These are phyloP conservation scores for Solanum sparsipilum DNA, from an alignment of 257 asterid genomes.

Conservation along the genomic window DNA sequence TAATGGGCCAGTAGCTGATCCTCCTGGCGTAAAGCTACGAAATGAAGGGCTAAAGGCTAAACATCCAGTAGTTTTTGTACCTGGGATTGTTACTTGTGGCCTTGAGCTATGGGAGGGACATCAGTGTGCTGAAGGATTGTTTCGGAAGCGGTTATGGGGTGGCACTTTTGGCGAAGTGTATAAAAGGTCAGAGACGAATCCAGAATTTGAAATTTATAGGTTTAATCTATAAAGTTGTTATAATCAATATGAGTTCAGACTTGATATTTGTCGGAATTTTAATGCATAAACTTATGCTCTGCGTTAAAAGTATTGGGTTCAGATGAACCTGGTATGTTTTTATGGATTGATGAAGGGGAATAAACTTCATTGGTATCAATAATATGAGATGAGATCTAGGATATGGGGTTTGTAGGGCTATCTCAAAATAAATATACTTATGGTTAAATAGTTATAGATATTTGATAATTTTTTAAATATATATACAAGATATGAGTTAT, in stretches of 20 bases:
- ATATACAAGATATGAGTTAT: not conserved
- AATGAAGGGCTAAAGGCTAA: constrained; percentile 67
- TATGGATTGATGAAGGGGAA: not conserved
- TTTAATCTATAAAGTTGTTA: not conserved
- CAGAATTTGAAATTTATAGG: not conserved
- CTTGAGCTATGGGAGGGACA: constrained; percentile 95
- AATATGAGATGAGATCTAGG: not conserved
- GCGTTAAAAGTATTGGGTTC: not conserved
- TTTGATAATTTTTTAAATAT: not conserved
- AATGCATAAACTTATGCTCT: not conserved
- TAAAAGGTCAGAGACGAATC: constrained; percentile 14
- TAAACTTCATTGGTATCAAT: not conserved
- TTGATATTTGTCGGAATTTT: not conserved
- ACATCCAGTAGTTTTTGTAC: constrained; percentile 57
- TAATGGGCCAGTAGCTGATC: constrained; percentile 85
- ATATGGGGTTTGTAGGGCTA: not conserved
- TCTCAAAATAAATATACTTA: not conserved
- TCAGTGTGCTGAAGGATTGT: constrained; percentile 53
- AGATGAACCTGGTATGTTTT: not conserved
- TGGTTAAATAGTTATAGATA: not conserved
- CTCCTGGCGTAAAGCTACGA: constrained; percentile 64
- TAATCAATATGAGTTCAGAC: not conserved
- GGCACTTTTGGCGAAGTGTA: constrained; percentile 45
- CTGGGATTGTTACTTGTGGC: constrained; percentile 87
- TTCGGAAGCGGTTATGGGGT: constrained; percentile 49